A percentile compares a stretch with the other conserved stretches of the same genome.
phyloP scores from a whole-genome alignment of 176 grass and related monocot species.

The Tillandsia leiboldiana region DNA sequence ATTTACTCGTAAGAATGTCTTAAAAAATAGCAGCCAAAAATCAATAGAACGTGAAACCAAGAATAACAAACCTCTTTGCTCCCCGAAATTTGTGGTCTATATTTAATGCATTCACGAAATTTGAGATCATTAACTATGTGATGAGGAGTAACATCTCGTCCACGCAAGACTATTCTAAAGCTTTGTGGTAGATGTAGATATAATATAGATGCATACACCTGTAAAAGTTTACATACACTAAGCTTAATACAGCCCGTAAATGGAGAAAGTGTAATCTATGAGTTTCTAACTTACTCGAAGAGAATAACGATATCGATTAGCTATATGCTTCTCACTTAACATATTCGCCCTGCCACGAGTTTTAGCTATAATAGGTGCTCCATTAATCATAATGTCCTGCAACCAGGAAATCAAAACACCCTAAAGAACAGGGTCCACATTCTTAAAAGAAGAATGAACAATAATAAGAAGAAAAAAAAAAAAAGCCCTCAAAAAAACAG shows the following conservation, averaged over 20 bases:
- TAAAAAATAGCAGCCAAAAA: slow-evolving; percentile 10
- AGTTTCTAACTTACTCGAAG: slow-evolving; percentile 35
- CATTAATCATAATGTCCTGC: slow-evolving; percentile 68
- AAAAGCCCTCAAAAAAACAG: neutral
- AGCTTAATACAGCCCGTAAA: neutral
- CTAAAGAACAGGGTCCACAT: neutral
- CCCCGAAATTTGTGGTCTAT: slow-evolving; percentile 29
- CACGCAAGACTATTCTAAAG: slow-evolving; percentile 53
- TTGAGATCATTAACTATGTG: slow-evolving; percentile 37
- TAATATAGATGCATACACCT: slow-evolving; percentile 46
- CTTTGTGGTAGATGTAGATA: slow-evolving; percentile 45
- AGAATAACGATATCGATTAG: slow-evolving; percentile 48
- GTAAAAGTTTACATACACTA: slow-evolving; percentile 18
- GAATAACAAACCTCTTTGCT: slow-evolving; percentile 37
- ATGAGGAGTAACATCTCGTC: slow-evolving; percentile 32
- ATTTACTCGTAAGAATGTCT: neutral
- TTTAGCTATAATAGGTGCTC: slow-evolving; percentile 28
- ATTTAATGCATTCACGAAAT: slow-evolving; percentile 41
- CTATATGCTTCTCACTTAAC: slow-evolving; percentile 41
- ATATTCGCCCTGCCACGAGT: slow-evolving; percentile 19
- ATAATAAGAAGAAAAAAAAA: neutral
- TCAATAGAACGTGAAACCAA: slow-evolving; percentile 2
- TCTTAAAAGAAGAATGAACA: neutral
- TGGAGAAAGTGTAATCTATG: slow-evolving; percentile 14
- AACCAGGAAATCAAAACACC: slow-evolving; percentile 9